Evolutionary conservation across 305 asterid genomes (phyloP).

Genomic region (Stenogyne calaminthoides): DNA sequence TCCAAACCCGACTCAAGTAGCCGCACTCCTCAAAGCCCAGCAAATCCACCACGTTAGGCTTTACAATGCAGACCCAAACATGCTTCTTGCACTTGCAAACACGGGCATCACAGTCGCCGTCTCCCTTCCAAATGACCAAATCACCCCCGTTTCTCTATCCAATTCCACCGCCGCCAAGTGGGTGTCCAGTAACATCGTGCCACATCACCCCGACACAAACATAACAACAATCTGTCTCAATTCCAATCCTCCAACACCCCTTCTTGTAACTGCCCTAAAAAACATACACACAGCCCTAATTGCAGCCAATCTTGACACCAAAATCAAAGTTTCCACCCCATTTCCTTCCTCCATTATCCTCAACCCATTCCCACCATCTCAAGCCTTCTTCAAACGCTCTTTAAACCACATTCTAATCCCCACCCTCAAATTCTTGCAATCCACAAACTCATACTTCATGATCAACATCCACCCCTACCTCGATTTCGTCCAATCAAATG

Average conservation of each 20-base stretch:
- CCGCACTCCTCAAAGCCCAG: slow-evolving; percentile 67
- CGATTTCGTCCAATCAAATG: slow-evolving; percentile 58
- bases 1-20: slow-evolving; percentile 69
- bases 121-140: slow-evolving; percentile 68
- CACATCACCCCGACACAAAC: slow-evolving; percentile 71
- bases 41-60: slow-evolving; percentile 63
- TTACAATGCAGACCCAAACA: slow-evolving; percentile 62
- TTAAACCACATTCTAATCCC: slow-evolving; percentile 51
- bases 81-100: slow-evolving; percentile 76
- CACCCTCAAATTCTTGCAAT: slow-evolving; percentile 58
- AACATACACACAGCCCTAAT: slow-evolving; percentile 65
- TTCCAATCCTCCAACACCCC: slow-evolving; percentile 51
- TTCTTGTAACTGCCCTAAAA: slow-evolving; percentile 55
- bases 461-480: slow-evolving; percentile 66
- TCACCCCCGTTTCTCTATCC: slow-evolving; percentile 61
- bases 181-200: slow-evolving; percentile 60
- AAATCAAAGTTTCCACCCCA: slow-evolving; percentile 69
- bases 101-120: slow-evolving; percentile 60
- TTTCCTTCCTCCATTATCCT: slow-evolving; percentile 60
- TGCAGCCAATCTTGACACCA: slow-evolving; percentile 60
- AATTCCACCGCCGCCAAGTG: slow-evolving; percentile 78
- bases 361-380: slow-evolving; percentile 75
- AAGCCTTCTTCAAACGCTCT: slow-evolving; percentile 68
- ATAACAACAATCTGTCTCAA: slow-evolving; percentile 74
- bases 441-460: slow-evolving; percentile 65